A percentile compares a stretch with the other conserved stretches of the same genome.
Conservation (phyloP, 352 stramenopile genomes). For the Thalassiosira gravida region DNA sequence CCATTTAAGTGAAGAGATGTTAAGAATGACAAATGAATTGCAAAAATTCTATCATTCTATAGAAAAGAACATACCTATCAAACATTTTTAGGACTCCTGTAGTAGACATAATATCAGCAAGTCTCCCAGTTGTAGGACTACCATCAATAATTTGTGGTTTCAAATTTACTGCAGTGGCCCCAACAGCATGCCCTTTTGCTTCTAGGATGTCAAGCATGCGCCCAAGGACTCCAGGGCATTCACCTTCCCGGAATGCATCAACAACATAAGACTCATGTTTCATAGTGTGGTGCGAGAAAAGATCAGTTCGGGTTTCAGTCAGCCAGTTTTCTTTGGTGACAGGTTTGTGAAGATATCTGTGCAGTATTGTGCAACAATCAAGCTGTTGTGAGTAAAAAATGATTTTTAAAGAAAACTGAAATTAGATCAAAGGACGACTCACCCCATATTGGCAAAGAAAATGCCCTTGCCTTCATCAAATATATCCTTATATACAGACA, state of each 20-base stretch:
- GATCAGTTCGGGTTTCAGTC: conserved; percentile 59
- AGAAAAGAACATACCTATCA: conserved; percentile 21
- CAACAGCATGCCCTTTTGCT: conserved; percentile 52
- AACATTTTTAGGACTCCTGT: conserved; percentile 45
- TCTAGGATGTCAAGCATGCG: conserved; percentile 67
- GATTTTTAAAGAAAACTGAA: too few relatives aligned
- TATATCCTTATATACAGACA: conserved; percentile 54
- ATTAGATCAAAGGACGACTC: too few relatives aligned
- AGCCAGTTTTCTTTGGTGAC: conserved; percentile 66
- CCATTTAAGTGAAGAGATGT: neutral
- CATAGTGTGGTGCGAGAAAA: conserved; percentile 79
- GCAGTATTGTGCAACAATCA: too few relatives aligned
- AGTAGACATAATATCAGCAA: conserved; percentile 54
- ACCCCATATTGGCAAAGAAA: conserved; percentile 49
- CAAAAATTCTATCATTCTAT: too few relatives aligned
- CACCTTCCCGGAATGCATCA: conserved; percentile 67
- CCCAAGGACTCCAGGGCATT: conserved; percentile 61
- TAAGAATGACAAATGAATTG: neutral
- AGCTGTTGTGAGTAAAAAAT: too few relatives aligned
- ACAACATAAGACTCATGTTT: conserved; percentile 54
- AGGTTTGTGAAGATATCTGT: conserved; percentile 67
- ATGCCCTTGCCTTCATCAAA: conserved; percentile 66
- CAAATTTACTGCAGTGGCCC: conserved; percentile 44
- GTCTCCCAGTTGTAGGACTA: conserved; percentile 46
- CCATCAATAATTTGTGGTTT: conserved; percentile 60